Percentiles rank a stretch among this genome's conserved stretches.
Evolutionary conservation across 805 yeast genomes (phyloP).

Genomic region (Yamadazyma philogaea): DNA sequence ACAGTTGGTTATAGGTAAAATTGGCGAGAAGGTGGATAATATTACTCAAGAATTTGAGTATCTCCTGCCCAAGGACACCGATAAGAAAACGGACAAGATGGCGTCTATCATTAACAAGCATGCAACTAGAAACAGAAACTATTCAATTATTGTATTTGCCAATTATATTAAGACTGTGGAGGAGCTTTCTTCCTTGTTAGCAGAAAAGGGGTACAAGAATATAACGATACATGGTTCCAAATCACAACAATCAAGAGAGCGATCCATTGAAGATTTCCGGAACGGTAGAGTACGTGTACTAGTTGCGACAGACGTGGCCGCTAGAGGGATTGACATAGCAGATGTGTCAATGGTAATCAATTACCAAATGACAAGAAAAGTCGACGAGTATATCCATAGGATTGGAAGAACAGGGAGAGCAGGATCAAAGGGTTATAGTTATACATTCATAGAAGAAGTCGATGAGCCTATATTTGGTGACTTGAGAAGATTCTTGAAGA

Average conservation of each 20-base stretch:
- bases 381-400: constrained; percentile 87
- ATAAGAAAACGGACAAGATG: constrained; percentile 42
- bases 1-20: constrained; percentile 62
- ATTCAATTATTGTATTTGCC: constrained; percentile 70
- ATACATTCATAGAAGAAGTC: constrained; percentile 63
- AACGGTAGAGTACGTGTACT: constrained; percentile 56
- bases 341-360: constrained; percentile 82
- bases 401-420: constrained; percentile 98
- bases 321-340: constrained; percentile 92
- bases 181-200: constrained; percentile 50
- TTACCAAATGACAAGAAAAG: constrained; percentile 72
- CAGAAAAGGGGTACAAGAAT: constrained; percentile 41
- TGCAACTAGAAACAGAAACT: constrained; percentile 28
- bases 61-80: constrained; percentile 20
- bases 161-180: constrained; percentile 77
- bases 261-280: constrained; percentile 61
- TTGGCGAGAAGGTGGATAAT: constrained; percentile 62
- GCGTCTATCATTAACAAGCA: constrained; percentile 39
- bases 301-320: constrained; percentile 94
- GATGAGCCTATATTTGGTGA: constrained; percentile 54
- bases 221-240: constrained; percentile 78
- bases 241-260: constrained; percentile 80
- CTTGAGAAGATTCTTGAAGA: constrained; percentile 47
- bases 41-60: constrained; percentile 65
- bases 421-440: constrained; percentile 73